A percentile compares a stretch with the other conserved stretches of the same genome.
These are phyloP conservation scores for Lithospermum erythrorhizon DNA, from an alignment of 257 asterid species.

Conservation along the genomic window DNA sequence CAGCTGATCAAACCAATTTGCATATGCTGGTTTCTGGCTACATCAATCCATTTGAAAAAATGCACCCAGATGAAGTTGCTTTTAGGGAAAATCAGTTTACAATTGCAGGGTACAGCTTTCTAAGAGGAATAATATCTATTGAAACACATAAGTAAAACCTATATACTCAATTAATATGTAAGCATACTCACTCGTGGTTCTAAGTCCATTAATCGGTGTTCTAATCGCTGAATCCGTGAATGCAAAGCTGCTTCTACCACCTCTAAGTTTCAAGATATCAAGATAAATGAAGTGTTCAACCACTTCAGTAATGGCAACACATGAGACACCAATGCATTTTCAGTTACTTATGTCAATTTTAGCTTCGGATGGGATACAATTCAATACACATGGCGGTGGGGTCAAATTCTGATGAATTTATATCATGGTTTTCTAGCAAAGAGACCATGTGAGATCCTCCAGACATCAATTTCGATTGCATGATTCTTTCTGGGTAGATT, in stretches of 20 bases:
- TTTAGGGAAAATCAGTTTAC: no score
- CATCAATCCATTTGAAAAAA: not conserved
- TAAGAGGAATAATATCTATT: not conserved
- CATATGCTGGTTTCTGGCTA: no score
- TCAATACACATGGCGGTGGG: not conserved
- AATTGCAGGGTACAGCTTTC: not conserved
- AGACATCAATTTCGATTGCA: not conserved
- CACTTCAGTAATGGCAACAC: not conserved
- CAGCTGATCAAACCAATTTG: no score
- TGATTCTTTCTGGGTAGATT: no score
- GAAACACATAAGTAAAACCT: constrained; percentile 1
- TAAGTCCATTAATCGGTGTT: constrained; percentile 65
- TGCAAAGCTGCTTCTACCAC: constrained; percentile 97
- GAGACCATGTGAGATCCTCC: not conserved
- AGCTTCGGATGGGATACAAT: not conserved
- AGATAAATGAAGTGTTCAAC: not conserved
- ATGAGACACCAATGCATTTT: not conserved
- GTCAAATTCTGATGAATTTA: not conserved
- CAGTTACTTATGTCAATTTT: not conserved
- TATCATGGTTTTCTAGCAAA: no score
- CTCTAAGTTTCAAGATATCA: constrained; percentile 32
- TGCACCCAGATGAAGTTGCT: not conserved
- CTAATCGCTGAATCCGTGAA: constrained; percentile 84
- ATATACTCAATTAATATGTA: constrained; percentile 29
- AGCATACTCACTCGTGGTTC: constrained; percentile 86